Conservation (phyloP, 331 rosid species). For the Pyracantha coccinea region DNA sequence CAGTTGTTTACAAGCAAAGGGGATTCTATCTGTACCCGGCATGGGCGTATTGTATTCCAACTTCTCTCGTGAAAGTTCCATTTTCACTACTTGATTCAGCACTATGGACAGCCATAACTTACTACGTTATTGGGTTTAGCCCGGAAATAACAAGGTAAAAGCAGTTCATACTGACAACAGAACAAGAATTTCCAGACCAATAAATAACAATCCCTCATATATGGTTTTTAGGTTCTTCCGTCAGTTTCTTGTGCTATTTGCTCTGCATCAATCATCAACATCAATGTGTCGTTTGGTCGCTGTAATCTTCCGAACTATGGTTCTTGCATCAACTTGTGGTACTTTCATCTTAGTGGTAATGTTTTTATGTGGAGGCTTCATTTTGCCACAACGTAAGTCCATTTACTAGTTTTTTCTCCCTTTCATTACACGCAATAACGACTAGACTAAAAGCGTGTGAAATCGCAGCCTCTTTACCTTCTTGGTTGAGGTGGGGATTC, state of each 20-base stretch:
- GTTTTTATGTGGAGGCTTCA: constrained; percentile 80
- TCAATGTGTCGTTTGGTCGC: constrained; percentile 76
- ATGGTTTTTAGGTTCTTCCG: constrained; percentile 53
- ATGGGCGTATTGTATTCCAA: constrained; percentile 82
- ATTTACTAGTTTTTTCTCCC: background rate
- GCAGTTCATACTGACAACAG: background rate
- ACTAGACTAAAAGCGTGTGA: background rate
- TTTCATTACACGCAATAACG: background rate
- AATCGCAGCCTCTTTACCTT: constrained; percentile 65
- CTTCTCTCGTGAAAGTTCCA: constrained; percentile 64
- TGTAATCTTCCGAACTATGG: constrained; percentile 50
- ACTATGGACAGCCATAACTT: constrained; percentile 78
- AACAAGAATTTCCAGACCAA: background rate
- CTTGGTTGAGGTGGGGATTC: constrained; percentile 78
- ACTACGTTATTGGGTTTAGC: constrained; percentile 74
- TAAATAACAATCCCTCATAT: background rate
- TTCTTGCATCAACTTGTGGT: constrained; percentile 57
- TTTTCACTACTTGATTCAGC: constrained; percentile 60
- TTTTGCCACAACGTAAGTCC: constrained; percentile 59
- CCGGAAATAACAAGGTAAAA: constrained; percentile 62
- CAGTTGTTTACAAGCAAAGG: constrained; percentile 68
- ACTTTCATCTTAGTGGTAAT: constrained; percentile 39
- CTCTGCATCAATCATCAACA: constrained; percentile 59
- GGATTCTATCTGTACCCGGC: constrained; percentile 66
- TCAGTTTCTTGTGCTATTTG: constrained; percentile 53